Evolutionary conservation across 768 basidiomycete genomes (phyloP), one percentile per base, ranked within the genome.

Genomic region (Goffeauzyma gilvescens): DNA sequence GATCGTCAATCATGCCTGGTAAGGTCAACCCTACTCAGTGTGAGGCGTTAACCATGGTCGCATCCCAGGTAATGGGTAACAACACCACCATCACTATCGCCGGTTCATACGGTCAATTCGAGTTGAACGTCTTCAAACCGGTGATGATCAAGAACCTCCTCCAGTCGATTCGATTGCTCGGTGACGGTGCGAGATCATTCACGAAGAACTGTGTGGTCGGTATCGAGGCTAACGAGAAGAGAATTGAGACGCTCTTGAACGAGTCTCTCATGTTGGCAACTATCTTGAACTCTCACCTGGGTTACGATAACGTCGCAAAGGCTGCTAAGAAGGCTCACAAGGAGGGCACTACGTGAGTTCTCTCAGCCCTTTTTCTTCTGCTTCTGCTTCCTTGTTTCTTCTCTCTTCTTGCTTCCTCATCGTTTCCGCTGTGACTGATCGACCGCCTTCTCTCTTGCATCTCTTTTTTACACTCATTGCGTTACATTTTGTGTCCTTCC

Each of bases 21-120:
- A 96, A 98, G 69, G 93, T 98, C 46, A 98, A 98, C 68, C 93
- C 93, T 9, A 98, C 93, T 4, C 93, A 98, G 62, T 96, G 93
- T 54, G 93, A 98, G 66, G 93, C 93, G 6, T 65, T 96, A 48
- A 96, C 93, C 8, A 96, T 96, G 93, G 86, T 96, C 18, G 84
- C 86, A 31, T 87, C 90, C 0, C 93, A 96, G 64, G 90, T 96
- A 4, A 90, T 96, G 66, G 93, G 93, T 31, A 98, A 96, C 67
- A 82, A 96, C 65, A 87, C 86, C 9, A 66, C 79, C 33, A 83
- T 96, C 61, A 81, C 79, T 55, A 69, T 98, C 51, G 89, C 87
- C 26, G 85, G 93, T 40, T 78, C 86, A 13, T 85, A 78, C 58
- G 93, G 93, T 31, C 93, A 96, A 60, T 96, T 98, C 58, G 93